Percentiles rank a stretch among this genome's conserved stretches.
Conservation (phyloP, 208 protist genomes). For the Leishmania major region DNA sequence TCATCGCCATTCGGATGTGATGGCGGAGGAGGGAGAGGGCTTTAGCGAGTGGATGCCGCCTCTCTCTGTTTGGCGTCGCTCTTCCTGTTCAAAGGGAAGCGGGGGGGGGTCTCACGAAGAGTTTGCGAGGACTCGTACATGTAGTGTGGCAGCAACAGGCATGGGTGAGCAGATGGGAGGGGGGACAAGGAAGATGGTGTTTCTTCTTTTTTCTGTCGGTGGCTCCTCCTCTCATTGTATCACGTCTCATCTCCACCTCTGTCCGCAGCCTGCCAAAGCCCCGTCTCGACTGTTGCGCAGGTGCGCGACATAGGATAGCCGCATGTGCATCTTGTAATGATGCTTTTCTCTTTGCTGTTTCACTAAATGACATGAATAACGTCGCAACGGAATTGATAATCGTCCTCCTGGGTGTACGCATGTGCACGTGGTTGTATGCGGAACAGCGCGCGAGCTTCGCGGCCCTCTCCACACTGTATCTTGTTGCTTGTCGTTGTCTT, state of each 20-base stretch:
- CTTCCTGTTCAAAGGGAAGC: not conserved
- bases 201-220: not conserved
- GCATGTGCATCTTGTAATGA: not conserved
- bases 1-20: conserved; percentile 39
- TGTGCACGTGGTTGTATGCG: not conserved
- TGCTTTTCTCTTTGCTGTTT: not conserved
- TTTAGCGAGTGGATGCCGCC: not conserved
- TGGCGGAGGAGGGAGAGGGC: not conserved
- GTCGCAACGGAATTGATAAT: no score
- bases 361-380: not conserved
- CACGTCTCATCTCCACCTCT: not conserved
- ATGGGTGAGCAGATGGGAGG: not conserved
- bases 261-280: not conserved
- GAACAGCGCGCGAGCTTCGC: not conserved
- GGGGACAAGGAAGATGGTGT: not conserved
- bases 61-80: not conserved
- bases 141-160: not conserved
- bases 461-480: not conserved
- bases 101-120: not conserved
- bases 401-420: not conserved
- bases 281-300: not conserved
- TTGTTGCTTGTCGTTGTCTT: not conserved
- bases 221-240: not conserved
- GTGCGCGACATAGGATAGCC: not conserved
- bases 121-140: not conserved